Base-by-base conservation (phyloP, 1,139 yeast species). In the Tardiomyces blankii region DNA sequence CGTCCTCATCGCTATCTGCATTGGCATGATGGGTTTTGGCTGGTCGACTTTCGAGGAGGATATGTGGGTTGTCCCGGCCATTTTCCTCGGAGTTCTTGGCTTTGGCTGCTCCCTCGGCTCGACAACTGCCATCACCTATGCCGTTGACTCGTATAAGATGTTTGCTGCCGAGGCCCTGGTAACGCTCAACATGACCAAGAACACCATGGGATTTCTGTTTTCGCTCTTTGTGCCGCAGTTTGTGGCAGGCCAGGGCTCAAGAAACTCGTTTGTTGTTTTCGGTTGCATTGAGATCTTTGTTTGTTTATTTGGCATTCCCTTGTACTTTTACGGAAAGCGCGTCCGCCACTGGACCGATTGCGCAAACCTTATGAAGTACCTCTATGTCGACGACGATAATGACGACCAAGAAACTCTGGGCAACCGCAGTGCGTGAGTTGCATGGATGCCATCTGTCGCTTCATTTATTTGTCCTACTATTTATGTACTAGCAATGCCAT, bases 11-110 rank as follows among this genome's bases (percentile, higher is more conserved):
- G 56, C 80, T 0, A 64, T 75, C 19, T 59, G 74, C 39, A 67
- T 74, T 41, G 84, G 83, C 1, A 63, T 78, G 44, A 72, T 78
- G 68, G 83, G 82, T 2, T 78, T 74, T 55, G 84, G 84, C 2
- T 78, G 82, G 82, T 66, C 80, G 2, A 59, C 78, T 1, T 60
- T 66, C 30, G 67, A 57, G 1, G 54, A 67, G 18, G 78, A 77
- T 56, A 57, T 63, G n/a, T 78, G 83, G 83, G 67, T 74, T 48
- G 82, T 74, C 1, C 82, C 82, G 0, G 68, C 78, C 1, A 58
- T 78, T 0, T 75, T 78, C 54, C 70, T 78, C 53, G 82, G 79
- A 0, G 62, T 75, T 41, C 61, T 78, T 38, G 73, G 79, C 18
- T 78, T 77, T 61, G 84, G 84, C 12, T 71, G 79, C 48, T 72